Conservation (phyloP, 306 rosid genomes). For the Pterocarpus macrocarpus region DNA sequence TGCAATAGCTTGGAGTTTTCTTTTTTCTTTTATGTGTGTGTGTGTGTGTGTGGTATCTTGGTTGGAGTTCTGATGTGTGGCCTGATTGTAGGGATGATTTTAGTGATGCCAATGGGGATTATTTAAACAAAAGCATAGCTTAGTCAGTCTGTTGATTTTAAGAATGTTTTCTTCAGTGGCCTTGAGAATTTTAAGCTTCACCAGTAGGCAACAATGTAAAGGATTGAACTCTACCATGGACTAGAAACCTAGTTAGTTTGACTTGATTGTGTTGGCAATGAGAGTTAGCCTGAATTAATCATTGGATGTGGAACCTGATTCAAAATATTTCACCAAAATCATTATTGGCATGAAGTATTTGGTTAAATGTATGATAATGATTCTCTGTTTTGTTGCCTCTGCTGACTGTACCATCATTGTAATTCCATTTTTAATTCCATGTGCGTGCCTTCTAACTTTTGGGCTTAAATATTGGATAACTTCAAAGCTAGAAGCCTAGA, state of each 20-base stretch:
- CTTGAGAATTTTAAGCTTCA: constrained; percentile 3
- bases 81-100: constrained; percentile 11
- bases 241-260: background rate
- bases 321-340: background rate
- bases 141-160: background rate
- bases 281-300: constrained; percentile 1
- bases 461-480: too few relatives aligned
- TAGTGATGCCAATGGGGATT: background rate
- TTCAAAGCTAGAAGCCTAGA: too few relatives aligned
- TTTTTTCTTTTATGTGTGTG: too few relatives aligned
- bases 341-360: constrained; percentile 3
- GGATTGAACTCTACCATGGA: background rate
- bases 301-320: constrained; percentile 1
- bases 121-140: constrained; percentile 28
- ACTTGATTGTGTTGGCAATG: background rate
- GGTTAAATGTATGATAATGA: constrained; percentile 30
- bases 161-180: background rate
- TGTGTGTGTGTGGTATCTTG: background rate
- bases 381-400: constrained; percentile 16
- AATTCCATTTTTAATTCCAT: background rate
- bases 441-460: too few relatives aligned
- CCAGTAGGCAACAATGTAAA: background rate
- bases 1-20: background rate
- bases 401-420: constrained; percentile 11
- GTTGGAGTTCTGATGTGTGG: constrained; percentile 10